These are phyloP conservation scores for Cyphellophora europaea DNA, from an alignment of 2,329 filamentous ascomycete species.

Conservation along the genomic window DNA sequence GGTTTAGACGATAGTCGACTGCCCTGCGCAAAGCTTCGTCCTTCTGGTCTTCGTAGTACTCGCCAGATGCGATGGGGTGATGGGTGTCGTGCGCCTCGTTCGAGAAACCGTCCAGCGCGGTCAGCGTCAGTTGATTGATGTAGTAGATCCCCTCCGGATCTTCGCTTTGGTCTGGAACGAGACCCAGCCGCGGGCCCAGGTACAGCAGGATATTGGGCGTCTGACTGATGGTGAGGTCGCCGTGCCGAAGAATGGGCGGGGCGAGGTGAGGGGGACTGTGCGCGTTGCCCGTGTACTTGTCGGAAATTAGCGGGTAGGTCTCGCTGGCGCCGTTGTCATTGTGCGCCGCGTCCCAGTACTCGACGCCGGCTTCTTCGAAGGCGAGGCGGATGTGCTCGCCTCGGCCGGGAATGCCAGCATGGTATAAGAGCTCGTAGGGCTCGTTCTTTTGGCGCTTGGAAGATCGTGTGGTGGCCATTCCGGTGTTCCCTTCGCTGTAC, in stretches of 20 bases:
- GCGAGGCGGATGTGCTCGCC: slow-evolving; percentile 65
- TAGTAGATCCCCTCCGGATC: slow-evolving; percentile 41
- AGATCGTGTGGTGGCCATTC: too few relatives aligned
- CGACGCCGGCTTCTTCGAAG: slow-evolving; percentile 57
- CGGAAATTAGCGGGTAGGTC: slow-evolving; percentile 41
- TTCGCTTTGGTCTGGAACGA: slow-evolving; percentile 35
- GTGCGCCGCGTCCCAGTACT: slow-evolving; percentile 55
- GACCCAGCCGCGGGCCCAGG: slow-evolving; percentile 50
- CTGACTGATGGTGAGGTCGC: slow-evolving; percentile 53
- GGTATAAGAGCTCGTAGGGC: slow-evolving; percentile 61
- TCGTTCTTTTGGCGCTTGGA: slow-evolving; percentile 3
- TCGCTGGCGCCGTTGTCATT: slow-evolving; percentile 39
- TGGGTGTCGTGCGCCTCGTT: slow-evolving; percentile 69
- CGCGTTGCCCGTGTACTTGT: slow-evolving; percentile 30
- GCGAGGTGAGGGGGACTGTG: slow-evolving; percentile 58
- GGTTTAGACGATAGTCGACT: slow-evolving; percentile 47
- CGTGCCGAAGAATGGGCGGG: slow-evolving; percentile 53
- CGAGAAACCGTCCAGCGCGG: slow-evolving; percentile 60
- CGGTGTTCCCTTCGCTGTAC: too few relatives aligned
- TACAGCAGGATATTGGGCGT: slow-evolving; percentile 66
- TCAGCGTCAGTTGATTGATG: slow-evolving; percentile 56
- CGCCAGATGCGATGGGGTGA: slow-evolving; percentile 52
- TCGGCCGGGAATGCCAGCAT: slow-evolving; percentile 61
- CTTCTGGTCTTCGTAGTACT: slow-evolving; percentile 70
- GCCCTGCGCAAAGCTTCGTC: slow-evolving; percentile 51